Evolutionary conservation across 2,329 filamentous ascomycete genomes (phyloP), one percentile per base, ranked within the genome.

Genomic region (Mollisiaceae sp.): DNA sequence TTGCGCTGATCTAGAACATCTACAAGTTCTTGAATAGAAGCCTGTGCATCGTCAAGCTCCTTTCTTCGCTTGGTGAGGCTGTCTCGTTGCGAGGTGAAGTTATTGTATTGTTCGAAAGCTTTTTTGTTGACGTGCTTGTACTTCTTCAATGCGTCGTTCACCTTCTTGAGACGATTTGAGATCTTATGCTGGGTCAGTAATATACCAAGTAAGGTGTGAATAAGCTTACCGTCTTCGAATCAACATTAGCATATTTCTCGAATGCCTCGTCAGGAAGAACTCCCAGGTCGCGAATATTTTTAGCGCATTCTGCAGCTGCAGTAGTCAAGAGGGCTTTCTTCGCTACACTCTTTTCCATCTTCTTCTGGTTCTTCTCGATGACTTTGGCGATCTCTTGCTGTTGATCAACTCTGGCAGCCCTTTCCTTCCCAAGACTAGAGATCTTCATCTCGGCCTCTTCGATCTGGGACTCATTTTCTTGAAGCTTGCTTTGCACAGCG

Each of bases 51-150:
- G 73, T 97, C 93, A 12, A 99, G 87, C 77, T 98, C 95, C 72
- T 90, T 87, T 59, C 94, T 88, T 71, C 95, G 91, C 75, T 91
- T 91, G 59, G 91, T 91, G 20, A 99, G 84, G 24, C 91, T 90
- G 68, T 97, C 94, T 64, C 96, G 91, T 79, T 97, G 93, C 59
- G 89, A 91, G 8, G 94, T 97, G 77, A 98, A 99, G 80, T 90
- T 97, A 81, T 94, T 96, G 82, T 98, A 99, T 78, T 99, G 95
- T 79, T 99, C 96, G 76, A 98, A 97, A 0, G 95, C 95, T 81
- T 99, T 98, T 82, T 98, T 99, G 86, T 99, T 99, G 80, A 99
- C 94, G 74, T 97, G 93, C 63, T 93, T 93, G 81, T 95, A 98
- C 77, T 97, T 97, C 81, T 98, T 98, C 62, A 98, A 83, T 0